Percentiles rank a stretch among this genome's conserved stretches.
Evolutionary conservation across 805 yeast genomes (phyloP).

Genomic region (Barnettozyma siamensis): DNA sequence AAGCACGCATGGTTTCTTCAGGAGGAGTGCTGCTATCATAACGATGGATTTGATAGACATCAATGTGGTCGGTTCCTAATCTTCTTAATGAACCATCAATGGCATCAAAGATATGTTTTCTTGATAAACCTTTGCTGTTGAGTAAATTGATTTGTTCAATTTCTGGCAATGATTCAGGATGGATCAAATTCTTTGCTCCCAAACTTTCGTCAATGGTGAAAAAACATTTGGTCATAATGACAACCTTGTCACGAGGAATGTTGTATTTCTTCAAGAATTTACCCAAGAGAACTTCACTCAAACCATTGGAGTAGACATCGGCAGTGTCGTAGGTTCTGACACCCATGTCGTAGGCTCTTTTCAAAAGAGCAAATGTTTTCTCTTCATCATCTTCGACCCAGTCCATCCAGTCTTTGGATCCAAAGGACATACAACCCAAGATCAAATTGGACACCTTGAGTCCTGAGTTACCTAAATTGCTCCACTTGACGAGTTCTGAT

Average conservation of each 20-base stretch:
- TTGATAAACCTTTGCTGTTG: slow-evolving; percentile 35
- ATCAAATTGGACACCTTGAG: slow-evolving; percentile 42
- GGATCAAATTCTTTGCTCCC: not conserved
- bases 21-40: slow-evolving; percentile 39
- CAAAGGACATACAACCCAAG: slow-evolving; percentile 47
- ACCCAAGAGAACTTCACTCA: slow-evolving; percentile 43
- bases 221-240: slow-evolving; percentile 42
- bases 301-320: slow-evolving; percentile 41
- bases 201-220: slow-evolving; percentile 10
- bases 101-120: slow-evolving; percentile 44
- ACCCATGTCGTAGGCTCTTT: slow-evolving; percentile 40
- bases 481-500: slow-evolving; percentile 8
- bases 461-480: slow-evolving; percentile 38
- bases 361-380: slow-evolving; percentile 36
- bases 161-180: not conserved
- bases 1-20: slow-evolving; percentile 49
- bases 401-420: slow-evolving; percentile 30
- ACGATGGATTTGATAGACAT: slow-evolving; percentile 49
- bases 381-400: slow-evolving; percentile 45
- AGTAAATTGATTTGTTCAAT: slow-evolving; percentile 3
- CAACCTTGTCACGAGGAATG: slow-evolving; percentile 47
- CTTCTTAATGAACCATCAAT: slow-evolving; percentile 34
- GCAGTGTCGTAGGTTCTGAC: slow-evolving; percentile 47
- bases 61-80: slow-evolving; percentile 38
- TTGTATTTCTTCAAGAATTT: slow-evolving; percentile 45